Base-by-base conservation (phyloP, 164 flowering plant species). In the Litsea cubeba region DNA sequence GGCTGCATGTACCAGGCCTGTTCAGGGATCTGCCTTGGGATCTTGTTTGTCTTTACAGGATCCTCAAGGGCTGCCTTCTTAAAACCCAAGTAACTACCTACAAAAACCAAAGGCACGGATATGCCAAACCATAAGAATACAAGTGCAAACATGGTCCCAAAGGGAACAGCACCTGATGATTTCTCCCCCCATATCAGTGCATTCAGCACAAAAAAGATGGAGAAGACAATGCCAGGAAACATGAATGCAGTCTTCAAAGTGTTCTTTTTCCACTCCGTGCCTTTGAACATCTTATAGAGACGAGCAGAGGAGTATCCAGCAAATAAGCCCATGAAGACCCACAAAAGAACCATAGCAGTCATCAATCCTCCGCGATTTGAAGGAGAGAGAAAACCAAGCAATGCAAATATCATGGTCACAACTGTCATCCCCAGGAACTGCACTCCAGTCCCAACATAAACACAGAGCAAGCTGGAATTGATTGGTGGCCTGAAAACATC, bases 1-100 rank as follows among this genome's bases (percentile, higher is more conserved):
- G 90, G 86, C 68, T 82, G 83, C 90, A 84, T 85, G 83, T 87
- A 87, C 90, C 90, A 87, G 12, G 88, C 83, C 70, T 85, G 88
- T 71, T 85, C 87, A 1, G 90, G 90, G 60, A 87, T 79, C 74
- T 87, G 88, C 72, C 90, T 80, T 0, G 90, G 87, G 49, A 87
- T 87, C 70, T 85, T 85, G 78, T 84, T 85, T 2, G 90, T 87
- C 79, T 87, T 87, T 67, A 86, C 88, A 0, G 90, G 88, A 64
- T 84, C 85, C 75, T 84, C 86, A 40, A 80, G 76, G 26, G 81
- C 80, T 30, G 80, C 77, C 75, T 82, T 84, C 67, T 82, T 84
- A 75, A 74, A 84, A 32, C 86, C 86, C 79, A 82, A 69, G 71
- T 79, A 84, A 73, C 86, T 80, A 23, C 86, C 86, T 2, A 80